These are phyloP conservation scores for Magnolia sinica DNA, from an alignment of 164 flowering plant species.

Conservation along the genomic window DNA sequence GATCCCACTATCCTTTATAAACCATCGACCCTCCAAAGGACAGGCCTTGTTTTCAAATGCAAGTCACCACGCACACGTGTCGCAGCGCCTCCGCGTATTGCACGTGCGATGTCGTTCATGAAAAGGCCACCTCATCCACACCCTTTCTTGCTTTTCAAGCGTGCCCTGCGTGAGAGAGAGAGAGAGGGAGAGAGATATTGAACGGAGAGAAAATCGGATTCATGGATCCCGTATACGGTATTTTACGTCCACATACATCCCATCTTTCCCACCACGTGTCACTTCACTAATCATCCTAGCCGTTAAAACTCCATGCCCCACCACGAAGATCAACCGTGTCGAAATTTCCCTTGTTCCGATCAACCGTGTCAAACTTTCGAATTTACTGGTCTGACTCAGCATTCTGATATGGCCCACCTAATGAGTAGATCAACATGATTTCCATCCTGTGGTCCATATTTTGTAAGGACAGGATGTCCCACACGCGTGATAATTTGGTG, in stretches of 20 bases:
- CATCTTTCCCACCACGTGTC: not conserved
- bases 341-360: no score
- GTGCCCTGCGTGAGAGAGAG: not conserved
- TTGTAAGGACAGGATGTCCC: no score
- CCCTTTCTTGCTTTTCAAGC: not conserved
- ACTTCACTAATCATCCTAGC: no score
- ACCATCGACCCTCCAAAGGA: not conserved
- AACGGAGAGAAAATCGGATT: not conserved
- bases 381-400: no score
- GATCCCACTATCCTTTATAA: not conserved
- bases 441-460: no score
- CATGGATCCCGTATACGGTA: not conserved
- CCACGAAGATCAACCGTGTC: no score
- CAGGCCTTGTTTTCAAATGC: not conserved
- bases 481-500: no score
- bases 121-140: slow-evolving; percentile 1
- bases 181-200: not conserved
- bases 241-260: not conserved
- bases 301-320: no score
- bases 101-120: not conserved
- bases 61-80: not conserved
- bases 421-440: no score
- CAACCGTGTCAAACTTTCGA: no score
- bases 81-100: not conserved
- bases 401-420: no score